Evolutionary conservation across 306 rosid genomes (phyloP), one percentile per base, ranked within the genome.

Genomic region (Geum urbanum): DNA sequence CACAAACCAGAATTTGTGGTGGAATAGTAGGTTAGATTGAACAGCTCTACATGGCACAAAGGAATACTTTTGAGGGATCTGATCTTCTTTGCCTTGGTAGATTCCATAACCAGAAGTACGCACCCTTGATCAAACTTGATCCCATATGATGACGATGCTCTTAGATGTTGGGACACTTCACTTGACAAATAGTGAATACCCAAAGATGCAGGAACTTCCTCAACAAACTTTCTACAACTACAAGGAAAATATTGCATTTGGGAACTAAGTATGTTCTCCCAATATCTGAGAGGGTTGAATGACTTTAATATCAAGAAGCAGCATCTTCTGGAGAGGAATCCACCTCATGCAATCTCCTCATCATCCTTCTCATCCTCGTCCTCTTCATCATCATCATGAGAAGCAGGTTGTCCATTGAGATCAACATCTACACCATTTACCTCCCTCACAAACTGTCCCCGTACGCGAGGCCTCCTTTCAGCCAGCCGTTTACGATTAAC

Each of bases 371-470:
- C 62, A n/a, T 83, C 89, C 9, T 89, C 50, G 14, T 81, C 89
- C 7, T 89, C 96, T 5, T 87, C 88, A 0, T 88, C 95, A 2
- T 83, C 84, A 75, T 91, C 92, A 24, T 61, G 72, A 70, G 87
- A 84, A 39, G 89, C 79, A 9, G 97, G 97, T 11, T 90, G 85
- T 50, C 96, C 96, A 56, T 94, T 88, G 71, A 94, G 96, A 87
- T 90, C 98, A 46, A 94, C 92, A 76, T 77, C 67, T 24, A 84
- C 80, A 43, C 95, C 88, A 50, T 88, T 90, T 71, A 87, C 74
- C 85, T 88, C 90, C 70, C 98, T 83, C 80, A 94, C 96, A 82
- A 94, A 90, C 78, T 94, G 98, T 55, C 98, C 98, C 46, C 89
- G 86, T 7, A 94, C 88, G 14, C 97, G 94, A 50, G 96, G 97